phyloP scores from a whole-genome alignment of 805 yeast genomes.

The Myxozyma neglecta region DNA sequence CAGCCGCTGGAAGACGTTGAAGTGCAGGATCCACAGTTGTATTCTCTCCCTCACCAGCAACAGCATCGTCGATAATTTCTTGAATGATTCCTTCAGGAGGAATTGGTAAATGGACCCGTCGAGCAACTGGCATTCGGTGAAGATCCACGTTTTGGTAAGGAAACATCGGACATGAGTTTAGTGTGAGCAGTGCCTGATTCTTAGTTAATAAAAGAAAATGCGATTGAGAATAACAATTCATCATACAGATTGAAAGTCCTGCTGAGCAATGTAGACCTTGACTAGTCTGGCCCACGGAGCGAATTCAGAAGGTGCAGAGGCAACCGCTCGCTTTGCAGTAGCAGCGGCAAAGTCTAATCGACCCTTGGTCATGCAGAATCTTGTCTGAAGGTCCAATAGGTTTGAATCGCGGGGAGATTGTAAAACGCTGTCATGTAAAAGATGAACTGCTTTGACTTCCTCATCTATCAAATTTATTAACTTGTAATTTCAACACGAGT shows the following conservation, averaged over 20 bases:
- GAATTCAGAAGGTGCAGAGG: slow-evolving; percentile 74
- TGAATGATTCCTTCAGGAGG: slow-evolving; percentile 55
- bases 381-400: slow-evolving; percentile 61
- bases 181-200: slow-evolving; percentile 56
- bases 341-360: slow-evolving; percentile 57
- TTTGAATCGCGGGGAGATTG: slow-evolving; percentile 56
- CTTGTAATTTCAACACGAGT: background rate
- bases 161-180: slow-evolving; percentile 76
- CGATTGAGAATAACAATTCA: background rate
- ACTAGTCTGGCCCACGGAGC: slow-evolving; percentile 68
- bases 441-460: slow-evolving; percentile 51
- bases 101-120: slow-evolving; percentile 49
- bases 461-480: slow-evolving; percentile 39
- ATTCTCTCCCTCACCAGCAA: slow-evolving; percentile 29
- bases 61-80: slow-evolving; percentile 42
- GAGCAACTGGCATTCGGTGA: slow-evolving; percentile 47
- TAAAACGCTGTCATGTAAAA: slow-evolving; percentile 46
- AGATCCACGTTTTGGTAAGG: slow-evolving; percentile 49
- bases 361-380: slow-evolving; percentile 57
- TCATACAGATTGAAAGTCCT: slow-evolving; percentile 46
- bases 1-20: slow-evolving; percentile 52
- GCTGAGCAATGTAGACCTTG: slow-evolving; percentile 56
- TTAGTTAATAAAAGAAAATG: background rate
- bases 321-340: slow-evolving; percentile 60
- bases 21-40: slow-evolving; percentile 49